These are phyloP conservation scores for Phytophthora sp. DNA, from an alignment of 352 stramenopile species.

Conservation along the genomic window DNA sequence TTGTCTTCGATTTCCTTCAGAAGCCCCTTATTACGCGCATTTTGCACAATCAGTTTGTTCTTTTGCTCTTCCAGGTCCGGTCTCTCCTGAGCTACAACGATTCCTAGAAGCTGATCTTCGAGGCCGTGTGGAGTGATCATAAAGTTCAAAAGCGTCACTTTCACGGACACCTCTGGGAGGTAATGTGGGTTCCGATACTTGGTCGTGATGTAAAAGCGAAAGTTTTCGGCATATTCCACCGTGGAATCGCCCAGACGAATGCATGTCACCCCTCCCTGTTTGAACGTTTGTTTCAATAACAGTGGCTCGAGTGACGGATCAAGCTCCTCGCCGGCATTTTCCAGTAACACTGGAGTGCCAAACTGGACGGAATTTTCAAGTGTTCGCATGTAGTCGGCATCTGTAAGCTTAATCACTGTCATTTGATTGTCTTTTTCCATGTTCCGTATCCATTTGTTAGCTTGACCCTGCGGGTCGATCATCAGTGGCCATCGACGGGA, in stretches of 20 bases:
- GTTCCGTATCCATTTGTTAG: constrained; percentile 96
- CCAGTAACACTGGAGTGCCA: constrained; percentile 90
- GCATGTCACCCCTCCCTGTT: constrained; percentile 91
- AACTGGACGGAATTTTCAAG: constrained; percentile 95
- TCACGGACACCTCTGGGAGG: constrained; percentile 92
- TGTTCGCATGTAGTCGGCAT: constrained; percentile 93
- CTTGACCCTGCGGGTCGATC: constrained; percentile 95
- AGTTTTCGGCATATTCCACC: constrained; percentile 92
- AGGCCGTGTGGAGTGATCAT: constrained; percentile 95
- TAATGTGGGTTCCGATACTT: constrained; percentile 95
- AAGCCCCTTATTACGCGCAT: constrained; percentile 90
- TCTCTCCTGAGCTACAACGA: constrained; percentile 93
- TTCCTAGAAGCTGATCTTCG: constrained; percentile 92
- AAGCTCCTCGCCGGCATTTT: constrained; percentile 93
- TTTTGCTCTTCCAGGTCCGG: constrained; percentile 94
- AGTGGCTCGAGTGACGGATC: constrained; percentile 93
- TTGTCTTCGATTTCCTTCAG: constrained; percentile 96
- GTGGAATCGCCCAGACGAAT: constrained; percentile 94
- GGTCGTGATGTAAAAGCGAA: constrained; percentile 96
- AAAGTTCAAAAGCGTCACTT: constrained; percentile 95
- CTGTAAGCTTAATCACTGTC: constrained; percentile 94
- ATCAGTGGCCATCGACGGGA: constrained; percentile 94
- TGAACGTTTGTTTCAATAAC: constrained; percentile 95
- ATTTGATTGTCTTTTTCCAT: constrained; percentile 93
- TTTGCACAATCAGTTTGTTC: constrained; percentile 93